Percentiles rank a stretch among this genome's conserved stretches.
Evolutionary conservation across 768 basidiomycete species (phyloP).

Genomic region (Phylloporus rhodoxanthus): DNA sequence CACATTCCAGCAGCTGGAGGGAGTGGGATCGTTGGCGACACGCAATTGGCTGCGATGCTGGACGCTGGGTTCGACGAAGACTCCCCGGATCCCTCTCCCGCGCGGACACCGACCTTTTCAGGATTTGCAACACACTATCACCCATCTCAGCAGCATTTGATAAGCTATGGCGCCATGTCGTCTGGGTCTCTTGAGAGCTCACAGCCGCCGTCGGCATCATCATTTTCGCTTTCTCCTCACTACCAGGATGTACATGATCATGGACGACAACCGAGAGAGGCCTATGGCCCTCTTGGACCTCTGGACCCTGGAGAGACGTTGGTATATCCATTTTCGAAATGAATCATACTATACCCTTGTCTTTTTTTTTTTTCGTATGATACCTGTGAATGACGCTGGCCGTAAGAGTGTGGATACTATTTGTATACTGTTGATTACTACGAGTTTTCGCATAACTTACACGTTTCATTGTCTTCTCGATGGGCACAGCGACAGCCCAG

Average conservation of each 20-base stretch:
- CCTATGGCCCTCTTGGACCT: constrained; percentile 52
- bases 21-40: constrained; percentile 49
- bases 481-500: constrained; percentile 21
- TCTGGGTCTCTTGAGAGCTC: too few species aligned
- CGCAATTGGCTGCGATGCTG: constrained; percentile 88
- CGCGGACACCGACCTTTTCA: constrained; percentile 23
- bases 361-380: not conserved
- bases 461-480: not conserved
- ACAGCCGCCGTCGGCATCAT: constrained; percentile 29
- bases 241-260: constrained; percentile 27
- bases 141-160: not conserved
- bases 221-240: constrained; percentile 27
- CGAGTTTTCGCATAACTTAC: not conserved
- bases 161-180: too few species aligned
- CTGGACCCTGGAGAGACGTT: constrained; percentile 54
- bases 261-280: constrained; percentile 31
- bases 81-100: constrained; percentile 47
- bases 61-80: constrained; percentile 77
- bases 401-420: too few species aligned
- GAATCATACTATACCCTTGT: not conserved
- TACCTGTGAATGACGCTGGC: too few species aligned
- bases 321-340: not conserved
- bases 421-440: constrained; percentile 1
- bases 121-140: constrained; percentile 47
- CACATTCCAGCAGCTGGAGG: constrained; percentile 30